A percentile compares a stretch with the other conserved stretches of the same genome.
Evolutionary conservation across 73 alveolate genomes (phyloP).

Genomic region (Stentor coeruleus): DNA sequence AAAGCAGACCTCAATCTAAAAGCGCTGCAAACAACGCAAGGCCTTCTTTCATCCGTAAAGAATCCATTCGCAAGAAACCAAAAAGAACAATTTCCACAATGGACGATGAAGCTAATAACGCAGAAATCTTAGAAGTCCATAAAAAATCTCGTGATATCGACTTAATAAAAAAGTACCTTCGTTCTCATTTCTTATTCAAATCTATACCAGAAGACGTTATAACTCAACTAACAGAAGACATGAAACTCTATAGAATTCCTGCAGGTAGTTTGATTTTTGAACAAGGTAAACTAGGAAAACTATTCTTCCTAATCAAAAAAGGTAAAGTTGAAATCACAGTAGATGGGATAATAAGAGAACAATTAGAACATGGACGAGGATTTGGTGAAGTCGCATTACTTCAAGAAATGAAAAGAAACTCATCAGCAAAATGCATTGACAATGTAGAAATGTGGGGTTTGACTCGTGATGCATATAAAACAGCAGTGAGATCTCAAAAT

Average conservation of each 20-base stretch:
- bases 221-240: conserved; percentile 8
- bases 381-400: conserved; percentile 95
- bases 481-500: conserved; percentile 40
- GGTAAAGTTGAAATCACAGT: conserved; percentile 28
- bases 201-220: not conserved
- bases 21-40: too few relatives aligned
- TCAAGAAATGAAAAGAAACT: conserved; percentile 84
- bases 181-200: not conserved
- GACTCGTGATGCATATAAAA: conserved; percentile 80
- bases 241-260: not conserved
- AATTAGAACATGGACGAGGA: conserved; percentile 63
- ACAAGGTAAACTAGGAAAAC: conserved; percentile 8
- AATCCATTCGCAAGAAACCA: too few relatives aligned
- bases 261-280: not conserved
- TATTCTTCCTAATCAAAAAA: not conserved
- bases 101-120: not conserved
- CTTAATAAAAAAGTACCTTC: not conserved
- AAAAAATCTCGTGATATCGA: not conserved
- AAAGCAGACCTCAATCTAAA: too few relatives aligned
- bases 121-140: not conserved
- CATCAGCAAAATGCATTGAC: conserved; percentile 66
- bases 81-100: too few relatives aligned
- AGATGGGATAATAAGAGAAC: conserved; percentile 9
- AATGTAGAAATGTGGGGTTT: conserved; percentile 78
- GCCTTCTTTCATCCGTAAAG: too few relatives aligned